A percentile compares a stretch with the other conserved stretches of the same genome.
Evolutionary conservation across 257 asterid species (phyloP).

Genomic region (Penstemon eatonii): DNA sequence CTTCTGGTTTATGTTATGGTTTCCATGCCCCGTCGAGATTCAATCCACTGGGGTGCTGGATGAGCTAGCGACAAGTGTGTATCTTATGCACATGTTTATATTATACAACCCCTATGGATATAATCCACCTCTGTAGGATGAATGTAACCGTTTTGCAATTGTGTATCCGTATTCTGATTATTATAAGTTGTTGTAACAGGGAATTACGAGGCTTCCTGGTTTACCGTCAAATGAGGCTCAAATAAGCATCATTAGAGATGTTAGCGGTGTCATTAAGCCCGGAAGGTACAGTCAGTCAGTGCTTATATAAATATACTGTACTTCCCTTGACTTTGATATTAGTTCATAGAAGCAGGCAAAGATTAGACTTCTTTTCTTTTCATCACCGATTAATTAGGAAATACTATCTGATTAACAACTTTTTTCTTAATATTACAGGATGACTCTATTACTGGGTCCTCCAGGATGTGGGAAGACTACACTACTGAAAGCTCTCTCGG

Average conservation of each 20-base stretch:
- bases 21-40: no score
- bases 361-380: neutral
- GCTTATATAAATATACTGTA: neutral
- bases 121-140: no score
- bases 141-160: no score
- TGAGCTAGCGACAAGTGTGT: no score
- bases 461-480: conserved; percentile 76
- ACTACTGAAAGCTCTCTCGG: conserved; percentile 64
- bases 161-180: conserved; percentile 2
- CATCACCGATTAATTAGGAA: no score
- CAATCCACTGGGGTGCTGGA: no score
- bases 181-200: conserved; percentile 32
- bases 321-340: no score
- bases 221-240: conserved; percentile 44
- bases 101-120: no score
- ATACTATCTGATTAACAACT: neutral
- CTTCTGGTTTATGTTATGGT: neutral
- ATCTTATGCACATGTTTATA: no score
- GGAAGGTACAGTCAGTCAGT: conserved; percentile 48
- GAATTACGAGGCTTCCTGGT: conserved; percentile 51
- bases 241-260: conserved; percentile 49
- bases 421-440: conserved; percentile 35
- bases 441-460: conserved; percentile 68
- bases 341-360: no score
- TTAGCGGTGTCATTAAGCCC: conserved; percentile 62